These are phyloP conservation scores for Fusarium torulosum DNA, from an alignment of 2,329 filamentous ascomycete genomes.

Conservation along the genomic window DNA sequence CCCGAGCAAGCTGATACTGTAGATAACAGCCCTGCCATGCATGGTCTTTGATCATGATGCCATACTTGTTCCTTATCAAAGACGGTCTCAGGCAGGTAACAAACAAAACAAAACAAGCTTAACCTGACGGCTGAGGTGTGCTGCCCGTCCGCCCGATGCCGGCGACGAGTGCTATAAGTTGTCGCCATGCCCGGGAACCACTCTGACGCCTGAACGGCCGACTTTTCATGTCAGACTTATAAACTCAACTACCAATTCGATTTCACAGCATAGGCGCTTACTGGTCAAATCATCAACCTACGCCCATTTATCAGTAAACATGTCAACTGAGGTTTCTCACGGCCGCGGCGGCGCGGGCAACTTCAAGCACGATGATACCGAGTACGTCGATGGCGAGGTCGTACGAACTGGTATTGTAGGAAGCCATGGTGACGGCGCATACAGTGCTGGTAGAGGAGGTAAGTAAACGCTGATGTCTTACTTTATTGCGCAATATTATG, in stretches of 20 bases:
- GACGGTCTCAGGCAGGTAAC: constrained; percentile 16
- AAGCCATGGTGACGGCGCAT: constrained; percentile 69
- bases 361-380: constrained; percentile 68
- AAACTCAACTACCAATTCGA: constrained; percentile 1
- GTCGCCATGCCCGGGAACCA: constrained; percentile 39
- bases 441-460: constrained; percentile 71
- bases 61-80: constrained; percentile 39
- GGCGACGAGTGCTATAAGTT: constrained; percentile 43
- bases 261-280: neutral
- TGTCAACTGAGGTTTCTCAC: constrained; percentile 66
- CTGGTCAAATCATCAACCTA: constrained; percentile 4
- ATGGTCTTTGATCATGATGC: constrained; percentile 36
- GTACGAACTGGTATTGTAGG: constrained; percentile 66
- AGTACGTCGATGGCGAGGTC: constrained; percentile 73
- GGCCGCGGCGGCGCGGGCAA: constrained; percentile 73
- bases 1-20: constrained; percentile 35
- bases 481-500: neutral
- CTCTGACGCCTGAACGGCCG: constrained; percentile 30
- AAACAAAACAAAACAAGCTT: constrained; percentile 36
- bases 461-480: constrained; percentile 41
- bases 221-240: constrained; percentile 21
- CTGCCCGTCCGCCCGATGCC: constrained; percentile 25
- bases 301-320: constrained; percentile 38
- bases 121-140: constrained; percentile 31
- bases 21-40: constrained; percentile 28